A percentile compares a stretch with the other conserved stretches of the same genome.
Conservation (phyloP, 2,329 filamentous ascomycete species). For the Colletotrichum australisinense region DNA sequence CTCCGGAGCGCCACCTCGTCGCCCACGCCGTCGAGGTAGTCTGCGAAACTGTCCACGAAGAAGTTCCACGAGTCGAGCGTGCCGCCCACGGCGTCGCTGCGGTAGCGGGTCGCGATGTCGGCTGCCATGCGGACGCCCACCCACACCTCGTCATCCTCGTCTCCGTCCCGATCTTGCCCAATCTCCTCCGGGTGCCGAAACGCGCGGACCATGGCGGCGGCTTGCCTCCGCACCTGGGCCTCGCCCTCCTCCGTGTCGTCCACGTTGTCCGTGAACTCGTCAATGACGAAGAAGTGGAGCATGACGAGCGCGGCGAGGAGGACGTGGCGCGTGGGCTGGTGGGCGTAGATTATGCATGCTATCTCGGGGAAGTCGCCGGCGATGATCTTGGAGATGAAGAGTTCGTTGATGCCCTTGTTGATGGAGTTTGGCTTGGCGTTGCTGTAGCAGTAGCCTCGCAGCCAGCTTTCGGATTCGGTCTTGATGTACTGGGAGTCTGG, state of each 20-base stretch:
- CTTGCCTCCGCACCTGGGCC: neutral
- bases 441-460: neutral
- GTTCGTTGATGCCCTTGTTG: neutral
- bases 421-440: neutral
- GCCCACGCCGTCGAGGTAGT: neutral
- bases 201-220: neutral
- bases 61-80: neutral
- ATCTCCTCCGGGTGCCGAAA: neutral
- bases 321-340: neutral
- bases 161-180: no score
- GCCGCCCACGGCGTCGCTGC: neutral
- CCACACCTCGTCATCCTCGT: neutral
- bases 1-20: neutral
- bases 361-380: neutral
- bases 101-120: neutral
- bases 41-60: neutral
- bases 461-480: neutral
- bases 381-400: neutral
- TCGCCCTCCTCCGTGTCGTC: neutral
- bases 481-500: neutral
- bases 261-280: neutral
- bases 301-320: neutral
- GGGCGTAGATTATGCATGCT: neutral
- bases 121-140: neutral
- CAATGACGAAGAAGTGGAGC: neutral